Evolutionary conservation across 169 alveolate genomes (phyloP), one percentile per base, ranked within the genome.

Genomic region (Plasmodium cynomolgi): DNA sequence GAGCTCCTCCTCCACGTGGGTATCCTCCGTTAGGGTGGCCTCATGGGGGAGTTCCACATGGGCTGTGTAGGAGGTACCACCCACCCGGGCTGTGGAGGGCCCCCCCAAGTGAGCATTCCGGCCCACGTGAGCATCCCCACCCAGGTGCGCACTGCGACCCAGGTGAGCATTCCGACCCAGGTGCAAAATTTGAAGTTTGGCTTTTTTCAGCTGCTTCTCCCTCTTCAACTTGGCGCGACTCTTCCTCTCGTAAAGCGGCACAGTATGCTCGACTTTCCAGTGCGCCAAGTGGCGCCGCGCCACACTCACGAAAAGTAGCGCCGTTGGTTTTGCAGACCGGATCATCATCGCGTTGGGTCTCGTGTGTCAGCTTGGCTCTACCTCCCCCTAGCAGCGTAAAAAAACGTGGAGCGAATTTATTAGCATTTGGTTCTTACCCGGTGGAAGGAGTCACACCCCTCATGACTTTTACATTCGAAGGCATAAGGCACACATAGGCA

Each of bases 171-270:
- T 90, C 73, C 34, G 72, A 56, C 74, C 23, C 37, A 90, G n/a
- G 54, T 81, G 83, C 54, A 50, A 62, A 68, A 80, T 62, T 80
- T 58, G 34, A 17, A 41, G 33, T 81, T 90, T 90, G 2, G 74
- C 47, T 29, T 34, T 79, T 81, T 81, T 90, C 33, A 81, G 11
- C 74, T 44, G 73, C 54, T 90, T 90, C 26, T 9, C 71, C 34
- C 74, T 79, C 83, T 81, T 90, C 81, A 80, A 90, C 34, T 90
- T 90, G 44, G 41, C 50, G 31, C 94, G n/a, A 90, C 94, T 90
- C 23, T 58, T 90, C 26, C 94, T 90, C 73, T 90, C 94, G 73
- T 90, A 90, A 5, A 90, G 91, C 3, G 94, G 94, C n/a, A 90
- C 54, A 13, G 54, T 50, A 37, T 90, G 44, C 33, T 81, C 94